Evolutionary conservation across 139 green algal species (phyloP).

Genomic region (Eudorina sp.): DNA sequence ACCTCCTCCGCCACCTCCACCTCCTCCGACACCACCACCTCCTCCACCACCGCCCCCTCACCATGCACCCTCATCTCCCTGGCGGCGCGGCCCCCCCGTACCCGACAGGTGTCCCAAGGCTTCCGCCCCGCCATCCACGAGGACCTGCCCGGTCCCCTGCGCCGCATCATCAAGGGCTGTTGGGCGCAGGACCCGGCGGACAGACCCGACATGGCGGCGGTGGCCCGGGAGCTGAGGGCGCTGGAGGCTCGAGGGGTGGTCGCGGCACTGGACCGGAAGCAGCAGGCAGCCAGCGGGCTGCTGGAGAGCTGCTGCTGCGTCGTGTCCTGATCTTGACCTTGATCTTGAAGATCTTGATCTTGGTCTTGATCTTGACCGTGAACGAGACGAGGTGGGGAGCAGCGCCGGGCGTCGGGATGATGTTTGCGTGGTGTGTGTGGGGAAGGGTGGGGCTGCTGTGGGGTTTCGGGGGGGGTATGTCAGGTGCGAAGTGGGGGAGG

Average conservation of each 20-base stretch:
- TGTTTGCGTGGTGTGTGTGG: too few species aligned
- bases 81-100: too few species aligned
- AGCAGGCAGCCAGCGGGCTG: not conserved
- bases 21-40: not conserved
- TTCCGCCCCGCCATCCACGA: conserved; percentile 28
- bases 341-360: too few species aligned
- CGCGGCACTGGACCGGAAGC: conserved; percentile 7
- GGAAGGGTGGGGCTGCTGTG: too few species aligned
- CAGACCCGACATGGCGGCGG: conserved; percentile 6
- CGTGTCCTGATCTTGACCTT: conserved; percentile 1
- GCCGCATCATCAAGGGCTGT: conserved; percentile 7
- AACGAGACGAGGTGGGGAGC: too few species aligned
- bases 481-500: too few species aligned
- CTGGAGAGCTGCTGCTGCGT: not conserved
- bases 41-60: too few species aligned
- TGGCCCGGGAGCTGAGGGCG: not conserved
- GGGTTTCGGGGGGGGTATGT: too few species aligned
- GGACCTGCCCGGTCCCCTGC: not conserved
- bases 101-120: conserved; percentile 12
- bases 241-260: not conserved
- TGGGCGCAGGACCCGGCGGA: conserved; percentile 5
- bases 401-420: too few species aligned
- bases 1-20: too few species aligned
- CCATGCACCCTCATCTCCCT: too few species aligned
- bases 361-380: too few species aligned